These are phyloP conservation scores for Schoenoplectus tabernaemontani DNA, from an alignment of 202 grass and related monocot species.

Conservation along the genomic window DNA sequence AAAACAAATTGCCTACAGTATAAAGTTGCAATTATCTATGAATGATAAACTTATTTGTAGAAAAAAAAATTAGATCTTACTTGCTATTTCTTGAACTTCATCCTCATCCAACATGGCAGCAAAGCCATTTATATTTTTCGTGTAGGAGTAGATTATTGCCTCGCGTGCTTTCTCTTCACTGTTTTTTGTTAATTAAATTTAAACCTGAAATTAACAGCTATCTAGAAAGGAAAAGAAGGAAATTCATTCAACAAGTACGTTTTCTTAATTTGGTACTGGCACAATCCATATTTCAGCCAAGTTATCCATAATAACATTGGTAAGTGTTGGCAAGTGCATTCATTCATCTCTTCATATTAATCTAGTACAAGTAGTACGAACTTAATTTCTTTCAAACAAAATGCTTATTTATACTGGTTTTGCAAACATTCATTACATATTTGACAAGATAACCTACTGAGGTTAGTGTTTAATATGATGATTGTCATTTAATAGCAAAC, in stretches of 20 bases:
- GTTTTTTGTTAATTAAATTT: background rate
- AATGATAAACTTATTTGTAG: background rate
- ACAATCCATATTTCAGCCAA: background rate
- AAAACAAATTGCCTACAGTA: no score
- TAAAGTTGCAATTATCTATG: background rate
- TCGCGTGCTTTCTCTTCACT: conserved; percentile 39
- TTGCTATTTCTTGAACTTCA: conserved; percentile 32
- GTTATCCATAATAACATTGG: no score
- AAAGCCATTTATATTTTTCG: conserved; percentile 69
- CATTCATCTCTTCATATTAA: background rate
- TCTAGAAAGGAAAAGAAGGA: background rate
- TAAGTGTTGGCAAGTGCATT: no score
- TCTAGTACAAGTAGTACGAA: background rate
- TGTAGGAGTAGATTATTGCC: conserved; percentile 81
- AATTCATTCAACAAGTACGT: background rate
- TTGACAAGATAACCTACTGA: no score
- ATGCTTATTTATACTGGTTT: background rate
- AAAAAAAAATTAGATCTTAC: conserved; percentile 42
- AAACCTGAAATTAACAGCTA: background rate
- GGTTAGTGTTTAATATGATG: background rate
- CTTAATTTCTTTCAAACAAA: background rate
- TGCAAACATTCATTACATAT: background rate
- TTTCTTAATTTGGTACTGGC: background rate
- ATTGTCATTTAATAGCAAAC: background rate
- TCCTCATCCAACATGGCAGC: conserved; percentile 50